These are phyloP conservation scores for Leccinellum albellum DNA, from an alignment of 768 basidiomycete species.

Conservation along the genomic window DNA sequence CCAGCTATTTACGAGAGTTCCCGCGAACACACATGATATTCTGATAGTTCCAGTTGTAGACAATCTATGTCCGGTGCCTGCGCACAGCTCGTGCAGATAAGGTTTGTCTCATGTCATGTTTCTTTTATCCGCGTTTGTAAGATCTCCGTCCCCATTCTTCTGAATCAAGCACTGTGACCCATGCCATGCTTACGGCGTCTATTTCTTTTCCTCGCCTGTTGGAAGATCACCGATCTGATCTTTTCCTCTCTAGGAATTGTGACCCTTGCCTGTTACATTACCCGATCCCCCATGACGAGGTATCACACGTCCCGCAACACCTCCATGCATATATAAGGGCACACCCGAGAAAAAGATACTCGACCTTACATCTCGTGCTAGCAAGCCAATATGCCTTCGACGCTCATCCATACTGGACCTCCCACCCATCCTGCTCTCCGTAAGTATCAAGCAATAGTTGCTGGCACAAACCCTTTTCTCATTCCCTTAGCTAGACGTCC, in stretches of 20 bases:
- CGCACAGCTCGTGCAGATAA: conserved; percentile 19
- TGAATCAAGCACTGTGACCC: conserved; percentile 20
- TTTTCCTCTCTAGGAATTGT: conserved; percentile 14
- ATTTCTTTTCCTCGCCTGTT: conserved; percentile 17
- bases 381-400: conserved; percentile 14
- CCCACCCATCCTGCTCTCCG: conserved; percentile 31
- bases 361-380: conserved; percentile 4
- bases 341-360: neutral
- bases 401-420: conserved; percentile 19
- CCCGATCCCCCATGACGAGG: conserved; percentile 13
- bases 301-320: conserved; percentile 15
- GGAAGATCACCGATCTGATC: conserved; percentile 21
- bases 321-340: conserved; percentile 27
- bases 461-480: neutral
- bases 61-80: conserved; percentile 23
- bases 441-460: conserved; percentile 26
- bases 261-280: conserved; percentile 14
- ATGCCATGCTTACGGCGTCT: conserved; percentile 11
- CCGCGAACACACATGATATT: conserved; percentile 16
- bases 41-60: conserved; percentile 6
- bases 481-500: conserved; percentile 49
- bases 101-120: conserved; percentile 31
- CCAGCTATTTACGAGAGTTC: conserved; percentile 11
- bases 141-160: conserved; percentile 21
- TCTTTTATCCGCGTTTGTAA: conserved; percentile 25